Conservation (phyloP, 2,329 filamentous ascomycete genomes). For the Colletotrichum falcatum region DNA sequence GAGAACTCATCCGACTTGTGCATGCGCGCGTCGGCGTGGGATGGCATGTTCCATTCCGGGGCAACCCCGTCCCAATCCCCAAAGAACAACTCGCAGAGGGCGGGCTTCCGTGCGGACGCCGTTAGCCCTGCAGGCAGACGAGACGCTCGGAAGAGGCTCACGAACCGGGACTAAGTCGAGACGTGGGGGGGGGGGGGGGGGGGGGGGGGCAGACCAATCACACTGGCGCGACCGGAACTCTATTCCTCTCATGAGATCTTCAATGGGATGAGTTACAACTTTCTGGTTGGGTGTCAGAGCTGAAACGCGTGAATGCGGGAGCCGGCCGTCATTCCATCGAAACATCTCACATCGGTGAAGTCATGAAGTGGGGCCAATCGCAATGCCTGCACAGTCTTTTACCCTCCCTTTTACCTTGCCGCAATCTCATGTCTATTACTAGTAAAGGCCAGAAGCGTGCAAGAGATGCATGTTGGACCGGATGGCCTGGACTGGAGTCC, state of each 20-base stretch:
- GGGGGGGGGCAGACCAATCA: too few relatives aligned
- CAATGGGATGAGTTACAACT: not conserved
- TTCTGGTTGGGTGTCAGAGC: conserved; percentile 24
- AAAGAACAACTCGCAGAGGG: not conserved
- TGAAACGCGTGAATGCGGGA: conserved; percentile 31
- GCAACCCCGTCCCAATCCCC: not conserved
- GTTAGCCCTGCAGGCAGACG: conserved; percentile 2
- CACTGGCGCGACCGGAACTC: not conserved
- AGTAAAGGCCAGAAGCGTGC: too few relatives aligned
- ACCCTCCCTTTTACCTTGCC: not conserved
- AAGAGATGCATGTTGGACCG: conserved; percentile 6
- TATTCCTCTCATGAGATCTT: too few relatives aligned
- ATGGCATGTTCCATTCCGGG: conserved; percentile 27
- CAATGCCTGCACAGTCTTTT: not conserved
- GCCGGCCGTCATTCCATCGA: conserved; percentile 30
- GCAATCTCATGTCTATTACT: not conserved
- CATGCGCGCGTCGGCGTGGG: conserved; percentile 8
- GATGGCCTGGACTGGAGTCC: too few relatives aligned
- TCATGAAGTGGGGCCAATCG: conserved; percentile 28
- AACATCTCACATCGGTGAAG: conserved; percentile 26
- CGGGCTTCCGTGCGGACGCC: not conserved
- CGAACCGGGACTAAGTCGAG: conserved; percentile 1
- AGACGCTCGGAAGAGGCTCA: conserved; percentile 17
- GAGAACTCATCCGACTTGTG: conserved; percentile 17
- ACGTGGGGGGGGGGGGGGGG: conserved; percentile 1